phyloP scores from a whole-genome alignment of 2,329 filamentous ascomycete species.

The Metarhizium album region DNA sequence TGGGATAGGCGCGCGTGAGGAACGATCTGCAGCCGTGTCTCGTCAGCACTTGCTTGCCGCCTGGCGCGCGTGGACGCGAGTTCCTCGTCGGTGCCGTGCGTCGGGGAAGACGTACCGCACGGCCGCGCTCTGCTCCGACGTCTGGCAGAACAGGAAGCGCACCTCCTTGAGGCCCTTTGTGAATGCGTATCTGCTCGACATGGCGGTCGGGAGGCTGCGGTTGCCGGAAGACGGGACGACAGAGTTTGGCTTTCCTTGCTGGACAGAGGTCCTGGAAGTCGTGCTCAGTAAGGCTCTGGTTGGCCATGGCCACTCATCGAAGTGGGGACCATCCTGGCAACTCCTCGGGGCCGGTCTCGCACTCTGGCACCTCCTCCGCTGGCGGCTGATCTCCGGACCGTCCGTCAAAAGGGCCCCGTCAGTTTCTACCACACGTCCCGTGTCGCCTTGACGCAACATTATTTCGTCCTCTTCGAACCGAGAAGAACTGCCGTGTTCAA shows the following conservation, averaged over 20 bases:
- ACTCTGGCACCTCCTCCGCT: no score
- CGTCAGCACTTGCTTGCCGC: not conserved
- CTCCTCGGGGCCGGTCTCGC: no score
- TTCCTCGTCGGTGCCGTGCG: no score
- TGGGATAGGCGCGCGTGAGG: conserved; percentile 82
- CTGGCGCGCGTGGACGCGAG: not conserved
- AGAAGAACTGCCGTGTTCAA: not conserved
- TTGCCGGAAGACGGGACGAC: not conserved
- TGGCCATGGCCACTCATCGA: not conserved
- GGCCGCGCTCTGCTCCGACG: conserved; percentile 78
- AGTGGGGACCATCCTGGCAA: not conserved
- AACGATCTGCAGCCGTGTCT: conserved; percentile 55
- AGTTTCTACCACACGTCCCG: not conserved
- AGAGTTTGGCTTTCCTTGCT: no score
- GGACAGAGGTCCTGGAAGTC: no score
- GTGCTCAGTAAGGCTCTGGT: not conserved
- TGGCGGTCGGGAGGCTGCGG: conserved; percentile 31
- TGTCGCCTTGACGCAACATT: not conserved
- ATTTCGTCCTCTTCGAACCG: not conserved
- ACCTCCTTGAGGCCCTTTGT: conserved; percentile 83
- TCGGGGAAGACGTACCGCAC: conserved; percentile 53
- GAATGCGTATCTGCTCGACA: conserved; percentile 93
- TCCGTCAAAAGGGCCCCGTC: not conserved
- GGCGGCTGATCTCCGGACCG: conserved; percentile 6
- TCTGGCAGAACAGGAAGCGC: conserved; percentile 95